Conservation (phyloP, 805 yeast genomes). For the Kluyveromyces starmeri region DNA sequence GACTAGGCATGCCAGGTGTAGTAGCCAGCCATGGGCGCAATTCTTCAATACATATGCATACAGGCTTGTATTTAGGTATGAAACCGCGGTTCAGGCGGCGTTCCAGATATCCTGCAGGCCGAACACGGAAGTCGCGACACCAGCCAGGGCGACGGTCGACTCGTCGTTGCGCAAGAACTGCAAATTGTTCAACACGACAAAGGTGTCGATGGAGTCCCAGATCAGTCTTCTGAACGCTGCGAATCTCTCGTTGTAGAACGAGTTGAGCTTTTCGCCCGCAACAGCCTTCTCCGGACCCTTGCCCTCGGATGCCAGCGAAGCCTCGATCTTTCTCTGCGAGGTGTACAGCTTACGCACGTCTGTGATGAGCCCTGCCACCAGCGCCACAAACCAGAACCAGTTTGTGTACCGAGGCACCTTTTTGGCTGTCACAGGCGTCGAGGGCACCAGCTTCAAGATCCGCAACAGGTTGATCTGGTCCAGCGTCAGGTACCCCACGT, state of each 20-base stretch:
- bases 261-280: slow-evolving; percentile 15
- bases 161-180: slow-evolving; percentile 56
- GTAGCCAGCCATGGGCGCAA: no score
- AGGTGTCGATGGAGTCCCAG: slow-evolving; percentile 68
- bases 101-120: slow-evolving; percentile 72
- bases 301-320: slow-evolving; percentile 29
- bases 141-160: slow-evolving; percentile 76
- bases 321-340: slow-evolving; percentile 29
- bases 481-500: slow-evolving; percentile 51
- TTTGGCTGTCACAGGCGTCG: slow-evolving; percentile 38
- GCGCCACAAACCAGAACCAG: slow-evolving; percentile 70
- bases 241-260: slow-evolving; percentile 36
- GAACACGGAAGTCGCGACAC: slow-evolving; percentile 68
- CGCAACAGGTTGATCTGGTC: slow-evolving; percentile 56
- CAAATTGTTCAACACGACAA: slow-evolving; percentile 67
- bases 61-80: neutral
- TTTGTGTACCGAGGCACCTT: slow-evolving; percentile 50
- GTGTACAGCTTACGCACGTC: slow-evolving; percentile 47
- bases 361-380: slow-evolving; percentile 52
- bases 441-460: slow-evolving; percentile 39
- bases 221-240: slow-evolving; percentile 52
- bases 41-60: neutral
- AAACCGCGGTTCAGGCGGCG: slow-evolving; percentile 25
- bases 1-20: no score
- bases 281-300: slow-evolving; percentile 17